Conservation (phyloP, 78 protist species). For the Pelomyxa schiedti region DNA sequence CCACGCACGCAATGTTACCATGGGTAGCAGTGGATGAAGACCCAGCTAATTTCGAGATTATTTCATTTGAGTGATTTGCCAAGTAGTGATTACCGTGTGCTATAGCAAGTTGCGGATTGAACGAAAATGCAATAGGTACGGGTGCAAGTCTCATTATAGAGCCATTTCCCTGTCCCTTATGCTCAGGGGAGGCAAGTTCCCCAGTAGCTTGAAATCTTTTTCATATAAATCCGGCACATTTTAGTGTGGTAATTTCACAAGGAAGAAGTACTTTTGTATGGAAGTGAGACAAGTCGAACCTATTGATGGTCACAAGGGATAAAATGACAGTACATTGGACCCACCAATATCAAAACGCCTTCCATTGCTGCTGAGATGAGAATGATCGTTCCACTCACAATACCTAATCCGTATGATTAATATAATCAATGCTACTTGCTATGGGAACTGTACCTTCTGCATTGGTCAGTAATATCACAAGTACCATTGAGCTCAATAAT, state of each 20-base stretch:
- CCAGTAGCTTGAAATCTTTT: too few relatives aligned
- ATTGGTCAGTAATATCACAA: background rate
- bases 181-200: background rate
- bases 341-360: slow-evolving; percentile 30
- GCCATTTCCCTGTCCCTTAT: slow-evolving; percentile 13
- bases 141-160: slow-evolving; percentile 29
- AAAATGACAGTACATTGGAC: background rate
- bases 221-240: too few relatives aligned
- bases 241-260: too few relatives aligned
- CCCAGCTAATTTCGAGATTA: too few relatives aligned
- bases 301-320: background rate
- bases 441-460: slow-evolving; percentile 16
- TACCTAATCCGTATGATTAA: too few relatives aligned
- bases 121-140: slow-evolving; percentile 13
- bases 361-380: slow-evolving; percentile 23
- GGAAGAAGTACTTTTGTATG: too few relatives aligned
- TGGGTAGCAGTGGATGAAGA: slow-evolving; percentile 6
- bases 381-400: too few relatives aligned
- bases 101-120: background rate
- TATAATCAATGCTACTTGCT: too few relatives aligned
- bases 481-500: slow-evolving; percentile 6
- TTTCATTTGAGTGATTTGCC: too few relatives aligned
- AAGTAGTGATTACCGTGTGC: too few relatives aligned
- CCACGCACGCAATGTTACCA: background rate
- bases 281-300: too few relatives aligned